phyloP scores from a whole-genome alignment of 441 rosid species.

The Codiaeum variegatum region DNA sequence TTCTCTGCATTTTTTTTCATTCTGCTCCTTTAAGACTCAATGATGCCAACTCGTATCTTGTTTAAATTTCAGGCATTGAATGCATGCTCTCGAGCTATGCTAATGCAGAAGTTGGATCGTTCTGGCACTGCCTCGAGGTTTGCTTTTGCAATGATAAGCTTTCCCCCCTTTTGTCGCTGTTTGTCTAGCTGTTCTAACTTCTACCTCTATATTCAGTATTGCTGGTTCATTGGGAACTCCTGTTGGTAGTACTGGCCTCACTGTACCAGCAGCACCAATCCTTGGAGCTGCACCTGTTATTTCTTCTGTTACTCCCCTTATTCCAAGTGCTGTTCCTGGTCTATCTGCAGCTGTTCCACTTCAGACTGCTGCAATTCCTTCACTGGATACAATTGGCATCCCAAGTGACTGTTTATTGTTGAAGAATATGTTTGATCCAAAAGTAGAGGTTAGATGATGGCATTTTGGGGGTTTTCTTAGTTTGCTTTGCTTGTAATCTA shows the following conservation, averaged over 20 bases:
- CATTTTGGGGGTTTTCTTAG: background rate
- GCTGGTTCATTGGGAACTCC: constrained; percentile 33
- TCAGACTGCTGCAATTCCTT: constrained; percentile 41
- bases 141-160: constrained; percentile 11
- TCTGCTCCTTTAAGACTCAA: background rate
- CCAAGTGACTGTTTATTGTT: constrained; percentile 84
- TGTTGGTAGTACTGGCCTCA: constrained; percentile 36
- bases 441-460: constrained; percentile 49
- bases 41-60: constrained; percentile 13
- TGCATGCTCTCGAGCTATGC: constrained; percentile 80
- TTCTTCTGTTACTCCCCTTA: constrained; percentile 50
- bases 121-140: constrained; percentile 80
- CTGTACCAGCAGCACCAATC: constrained; percentile 41
- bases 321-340: constrained; percentile 45
- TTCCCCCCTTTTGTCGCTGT: too few relatives aligned
- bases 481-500: background rate
- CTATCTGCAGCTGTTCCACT: constrained; percentile 47
- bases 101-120: constrained; percentile 93
- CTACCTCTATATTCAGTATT: constrained; percentile 32
- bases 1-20: background rate
- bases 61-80: constrained; percentile 63
- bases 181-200: constrained; percentile 13
- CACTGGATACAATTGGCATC: constrained; percentile 54
- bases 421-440: constrained; percentile 99
- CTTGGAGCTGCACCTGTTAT: constrained; percentile 38